phyloP scores from a whole-genome alignment of 139 green algal genomes.

The Penium margaritaceum region DNA sequence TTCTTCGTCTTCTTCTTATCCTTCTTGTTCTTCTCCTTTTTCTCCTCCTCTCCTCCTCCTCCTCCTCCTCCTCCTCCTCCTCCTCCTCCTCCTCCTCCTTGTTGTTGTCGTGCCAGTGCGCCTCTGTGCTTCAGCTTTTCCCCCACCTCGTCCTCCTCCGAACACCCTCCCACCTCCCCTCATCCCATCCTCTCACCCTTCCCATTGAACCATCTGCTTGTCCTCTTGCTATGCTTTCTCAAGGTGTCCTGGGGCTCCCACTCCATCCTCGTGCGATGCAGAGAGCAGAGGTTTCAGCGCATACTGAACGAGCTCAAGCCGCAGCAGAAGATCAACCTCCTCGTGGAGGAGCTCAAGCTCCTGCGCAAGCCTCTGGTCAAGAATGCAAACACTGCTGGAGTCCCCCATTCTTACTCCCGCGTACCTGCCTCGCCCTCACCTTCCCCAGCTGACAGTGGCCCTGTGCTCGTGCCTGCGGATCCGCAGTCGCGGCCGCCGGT shows the following conservation, averaged over 20 bases:
- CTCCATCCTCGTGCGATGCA: no score
- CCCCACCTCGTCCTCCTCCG: not conserved
- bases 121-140: not conserved
- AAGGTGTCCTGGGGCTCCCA: no score
- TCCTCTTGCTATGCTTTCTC: no score
- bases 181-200: no score
- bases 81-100: not conserved
- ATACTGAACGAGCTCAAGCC: constrained; percentile 26
- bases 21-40: not conserved
- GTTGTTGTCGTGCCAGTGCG: not conserved
- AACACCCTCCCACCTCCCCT: no score
- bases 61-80: not conserved
- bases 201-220: no score
- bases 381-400: no score
- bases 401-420: no score
- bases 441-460: no score
- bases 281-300: not conserved
- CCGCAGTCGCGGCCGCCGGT: not conserved
- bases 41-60: not conserved
- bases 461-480: constrained; percentile 12
- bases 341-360: constrained; percentile 27
- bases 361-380: not conserved
- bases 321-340: constrained; percentile 7
- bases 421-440: not conserved
- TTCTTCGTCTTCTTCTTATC: no score